Percentiles rank a stretch among this genome's conserved stretches.
phyloP scores from a whole-genome alignment of 2,329 filamentous ascomycete genomes.

The Cladosporium austrohemisphaericum region DNA sequence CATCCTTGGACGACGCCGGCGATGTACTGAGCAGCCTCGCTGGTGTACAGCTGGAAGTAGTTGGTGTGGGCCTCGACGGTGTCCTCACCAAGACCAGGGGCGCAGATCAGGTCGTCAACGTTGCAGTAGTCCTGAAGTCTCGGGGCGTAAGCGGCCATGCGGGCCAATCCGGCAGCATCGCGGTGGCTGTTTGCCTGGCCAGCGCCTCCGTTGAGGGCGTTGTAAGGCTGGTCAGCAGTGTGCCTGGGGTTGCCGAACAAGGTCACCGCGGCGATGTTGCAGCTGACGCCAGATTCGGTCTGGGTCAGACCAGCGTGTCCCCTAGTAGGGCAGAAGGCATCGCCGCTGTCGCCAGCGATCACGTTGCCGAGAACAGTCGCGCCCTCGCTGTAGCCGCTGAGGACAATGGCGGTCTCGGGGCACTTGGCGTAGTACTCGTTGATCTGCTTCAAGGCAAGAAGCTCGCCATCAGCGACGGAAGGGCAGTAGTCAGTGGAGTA shows the following conservation, averaged over 20 bases:
- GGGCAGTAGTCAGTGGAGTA: constrained; percentile 34
- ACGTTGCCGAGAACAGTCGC: constrained; percentile 33
- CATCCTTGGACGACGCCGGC: constrained; percentile 21
- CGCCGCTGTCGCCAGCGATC: constrained; percentile 33
- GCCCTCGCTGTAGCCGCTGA: constrained; percentile 44
- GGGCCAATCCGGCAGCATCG: constrained; percentile 28
- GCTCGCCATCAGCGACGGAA: constrained; percentile 37
- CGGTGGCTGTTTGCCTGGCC: constrained; percentile 30
- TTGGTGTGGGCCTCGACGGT: constrained; percentile 35
- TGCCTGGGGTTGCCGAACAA: constrained; percentile 32
- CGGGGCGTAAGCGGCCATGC: constrained; percentile 25
- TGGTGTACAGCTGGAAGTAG: constrained; percentile 36
- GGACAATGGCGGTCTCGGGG: constrained; percentile 39
- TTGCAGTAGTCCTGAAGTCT: constrained; percentile 38
- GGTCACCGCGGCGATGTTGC: constrained; percentile 23
- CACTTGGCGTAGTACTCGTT: constrained; percentile 39
- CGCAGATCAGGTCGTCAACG: constrained; percentile 40
- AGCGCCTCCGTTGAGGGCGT: constrained; percentile 25
- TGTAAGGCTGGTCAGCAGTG: constrained; percentile 28
- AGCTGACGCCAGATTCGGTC: constrained; percentile 18
- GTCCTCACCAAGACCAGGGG: constrained; percentile 28
- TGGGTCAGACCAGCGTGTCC: neutral
- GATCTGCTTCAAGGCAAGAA: constrained; percentile 38
- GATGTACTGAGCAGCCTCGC: constrained; percentile 27
- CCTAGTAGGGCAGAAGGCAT: constrained; percentile 34